These are phyloP conservation scores for Aureobasidium namibiae DNA, from an alignment of 2,329 filamentous ascomycete species.

Conservation along the genomic window DNA sequence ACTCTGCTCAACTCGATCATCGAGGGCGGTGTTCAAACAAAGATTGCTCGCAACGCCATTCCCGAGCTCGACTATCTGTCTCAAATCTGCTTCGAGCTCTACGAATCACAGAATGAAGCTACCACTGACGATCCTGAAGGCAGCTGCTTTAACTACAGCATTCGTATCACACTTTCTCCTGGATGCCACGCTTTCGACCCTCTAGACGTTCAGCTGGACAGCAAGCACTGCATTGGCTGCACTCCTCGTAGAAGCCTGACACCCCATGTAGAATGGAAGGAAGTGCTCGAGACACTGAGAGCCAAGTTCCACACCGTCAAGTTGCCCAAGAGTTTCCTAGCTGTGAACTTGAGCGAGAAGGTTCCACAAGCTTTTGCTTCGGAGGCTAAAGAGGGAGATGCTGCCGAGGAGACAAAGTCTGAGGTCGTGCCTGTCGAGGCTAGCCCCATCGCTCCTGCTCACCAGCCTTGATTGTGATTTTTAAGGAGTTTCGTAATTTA, in stretches of 20 bases:
- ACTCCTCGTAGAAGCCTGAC: conserved; percentile 85
- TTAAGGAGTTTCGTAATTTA: too few species aligned
- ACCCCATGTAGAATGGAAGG: conserved; percentile 87
- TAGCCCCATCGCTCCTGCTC: conserved; percentile 22
- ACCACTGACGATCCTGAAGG: conserved; percentile 19
- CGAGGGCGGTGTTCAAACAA: conserved; percentile 92
- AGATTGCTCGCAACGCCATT: conserved; percentile 90
- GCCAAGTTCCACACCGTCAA: conserved; percentile 81
- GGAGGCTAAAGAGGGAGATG: neutral
- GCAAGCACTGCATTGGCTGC: conserved; percentile 90
- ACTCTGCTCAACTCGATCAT: conserved; percentile 96
- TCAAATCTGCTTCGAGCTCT: conserved; percentile 96
- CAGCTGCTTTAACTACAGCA: conserved; percentile 83
- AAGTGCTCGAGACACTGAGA: conserved; percentile 89
- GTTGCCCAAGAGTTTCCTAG: conserved; percentile 43
- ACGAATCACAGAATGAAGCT: conserved; percentile 73
- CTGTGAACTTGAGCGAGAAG: conserved; percentile 43
- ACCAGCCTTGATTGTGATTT: conserved; percentile 17
- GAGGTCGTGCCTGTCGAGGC: conserved; percentile 13
- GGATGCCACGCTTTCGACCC: conserved; percentile 96
- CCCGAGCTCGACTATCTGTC: conserved; percentile 95
- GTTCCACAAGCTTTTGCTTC: conserved; percentile 29
- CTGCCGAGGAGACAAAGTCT: neutral
- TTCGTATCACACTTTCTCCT: conserved; percentile 90
- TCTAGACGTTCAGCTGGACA: conserved; percentile 90